These are phyloP conservation scores for Trichoderma oligosporum DNA, from an alignment of 2,329 filamentous ascomycete genomes.

Conservation along the genomic window DNA sequence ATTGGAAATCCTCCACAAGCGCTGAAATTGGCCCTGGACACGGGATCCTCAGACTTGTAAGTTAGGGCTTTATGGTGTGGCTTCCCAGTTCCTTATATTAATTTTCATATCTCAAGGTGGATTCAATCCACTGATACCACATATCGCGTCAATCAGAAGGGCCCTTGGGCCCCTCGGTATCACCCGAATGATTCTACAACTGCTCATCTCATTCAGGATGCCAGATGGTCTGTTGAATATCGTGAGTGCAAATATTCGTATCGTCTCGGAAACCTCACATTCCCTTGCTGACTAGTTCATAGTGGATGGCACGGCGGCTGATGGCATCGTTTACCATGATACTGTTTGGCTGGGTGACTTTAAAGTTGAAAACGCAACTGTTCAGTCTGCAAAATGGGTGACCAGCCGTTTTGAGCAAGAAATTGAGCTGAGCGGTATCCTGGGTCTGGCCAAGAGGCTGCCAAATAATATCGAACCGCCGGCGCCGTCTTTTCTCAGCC, in stretches of 20 bases:
- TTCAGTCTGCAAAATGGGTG: constrained; percentile 47
- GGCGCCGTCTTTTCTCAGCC: constrained; percentile 44
- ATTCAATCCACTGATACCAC: constrained; percentile 49
- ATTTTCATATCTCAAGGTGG: constrained; percentile 40
- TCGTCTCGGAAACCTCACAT: neutral
- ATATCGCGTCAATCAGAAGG: constrained; percentile 33
- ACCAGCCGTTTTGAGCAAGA: constrained; percentile 43
- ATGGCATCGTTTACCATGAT: constrained; percentile 50
- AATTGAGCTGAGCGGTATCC: constrained; percentile 45
- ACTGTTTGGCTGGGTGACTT: constrained; percentile 45
- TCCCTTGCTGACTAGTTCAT: neutral
- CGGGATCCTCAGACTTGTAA: constrained; percentile 59
- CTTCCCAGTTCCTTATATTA: neutral
- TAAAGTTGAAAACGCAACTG: constrained; percentile 41
- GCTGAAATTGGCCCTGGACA: constrained; percentile 49
- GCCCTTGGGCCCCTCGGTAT: constrained; percentile 40
- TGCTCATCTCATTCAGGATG: constrained; percentile 38
- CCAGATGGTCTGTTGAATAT: constrained; percentile 49
- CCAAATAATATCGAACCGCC: constrained; percentile 42
- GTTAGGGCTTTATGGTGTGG: constrained; percentile 32
- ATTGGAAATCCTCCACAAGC: constrained; percentile 48
- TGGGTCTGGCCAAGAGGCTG: constrained; percentile 49
- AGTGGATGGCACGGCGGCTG: constrained; percentile 45
- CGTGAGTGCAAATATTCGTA: constrained; percentile 36
- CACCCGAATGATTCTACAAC: constrained; percentile 45